These are phyloP conservation scores for Lodderomyces oxycetoniae DNA, from an alignment of 1,139 yeast species.

Conservation along the genomic window DNA sequence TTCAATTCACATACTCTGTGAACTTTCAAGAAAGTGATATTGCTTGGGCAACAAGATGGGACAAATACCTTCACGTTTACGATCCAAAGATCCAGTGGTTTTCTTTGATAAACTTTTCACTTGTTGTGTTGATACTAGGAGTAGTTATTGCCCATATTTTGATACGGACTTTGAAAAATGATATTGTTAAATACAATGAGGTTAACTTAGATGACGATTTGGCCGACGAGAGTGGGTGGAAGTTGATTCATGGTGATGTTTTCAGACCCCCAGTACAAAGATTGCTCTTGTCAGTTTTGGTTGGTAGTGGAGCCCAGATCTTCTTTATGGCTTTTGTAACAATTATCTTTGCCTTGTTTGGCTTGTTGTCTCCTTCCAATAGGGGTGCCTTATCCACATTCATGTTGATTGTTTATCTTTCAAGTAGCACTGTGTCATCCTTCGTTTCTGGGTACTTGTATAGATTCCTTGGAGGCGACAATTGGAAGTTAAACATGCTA, in stretches of 20 bases:
- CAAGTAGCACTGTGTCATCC: conserved; percentile 78
- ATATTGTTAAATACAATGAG: conserved; percentile 84
- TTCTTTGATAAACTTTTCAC: conserved; percentile 77
- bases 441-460: conserved; percentile 81
- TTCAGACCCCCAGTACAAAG: conserved; percentile 78
- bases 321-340: conserved; percentile 73
- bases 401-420: conserved; percentile 75
- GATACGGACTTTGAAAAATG: conserved; percentile 75
- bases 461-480: conserved; percentile 86
- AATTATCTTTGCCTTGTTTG: conserved; percentile 77
- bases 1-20: conserved; percentile 44
- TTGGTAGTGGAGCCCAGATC: conserved; percentile 88
- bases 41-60: conserved; percentile 99
- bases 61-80: conserved; percentile 84
- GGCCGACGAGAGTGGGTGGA: conserved; percentile 97
- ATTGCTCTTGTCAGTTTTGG: conserved; percentile 68
- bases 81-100: conserved; percentile 97
- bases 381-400: conserved; percentile 92
- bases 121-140: conserved; percentile 73
- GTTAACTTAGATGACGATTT: conserved; percentile 82
- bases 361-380: conserved; percentile 88
- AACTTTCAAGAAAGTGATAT: conserved; percentile 63
- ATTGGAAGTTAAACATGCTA: conserved; percentile 81
- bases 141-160: conserved; percentile 77
- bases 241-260: conserved; percentile 90